phyloP scores from a whole-genome alignment of 768 basidiomycete species.

The Austroboletus eburneus region DNA sequence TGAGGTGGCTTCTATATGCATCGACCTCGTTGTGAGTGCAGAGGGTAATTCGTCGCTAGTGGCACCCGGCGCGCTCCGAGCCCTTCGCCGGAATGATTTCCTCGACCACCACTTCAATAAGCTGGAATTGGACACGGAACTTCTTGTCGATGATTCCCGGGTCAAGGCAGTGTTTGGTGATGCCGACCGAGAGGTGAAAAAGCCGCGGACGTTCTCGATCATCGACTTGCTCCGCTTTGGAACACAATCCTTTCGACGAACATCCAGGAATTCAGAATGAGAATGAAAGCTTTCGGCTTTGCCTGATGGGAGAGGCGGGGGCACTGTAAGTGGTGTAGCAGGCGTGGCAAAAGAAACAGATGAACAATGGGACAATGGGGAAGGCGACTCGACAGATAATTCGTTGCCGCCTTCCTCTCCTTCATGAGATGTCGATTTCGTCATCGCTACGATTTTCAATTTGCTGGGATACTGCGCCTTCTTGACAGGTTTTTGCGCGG shows the following conservation, averaged over 20 bases:
- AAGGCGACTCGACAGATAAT: constrained; percentile 28
- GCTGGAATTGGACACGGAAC: constrained; percentile 28
- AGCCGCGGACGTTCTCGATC: constrained; percentile 57
- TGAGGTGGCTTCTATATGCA: constrained; percentile 13
- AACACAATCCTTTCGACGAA: constrained; percentile 18
- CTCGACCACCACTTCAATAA: constrained; percentile 48
- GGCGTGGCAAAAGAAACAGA: constrained; percentile 29
- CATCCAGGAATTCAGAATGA: constrained; percentile 28
- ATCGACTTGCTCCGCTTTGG: constrained; percentile 51
- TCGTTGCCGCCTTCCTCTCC: constrained; percentile 25
- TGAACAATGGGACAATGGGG: constrained; percentile 39
- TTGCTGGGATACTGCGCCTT: constrained; percentile 24
- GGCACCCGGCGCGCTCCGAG: constrained; percentile 49
- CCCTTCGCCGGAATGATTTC: constrained; percentile 46
- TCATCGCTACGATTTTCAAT: constrained; percentile 26
- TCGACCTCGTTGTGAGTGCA: constrained; percentile 23
- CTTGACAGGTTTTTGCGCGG: constrained; percentile 10
- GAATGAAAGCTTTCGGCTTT: constrained; percentile 13
- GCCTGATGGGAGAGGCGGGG: constrained; percentile 11
- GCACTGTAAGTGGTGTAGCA: constrained; percentile 18
- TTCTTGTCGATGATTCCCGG: constrained; percentile 24
- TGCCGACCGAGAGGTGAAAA: constrained; percentile 49
- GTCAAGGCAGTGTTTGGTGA: constrained; percentile 36
- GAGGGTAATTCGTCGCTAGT: constrained; percentile 29
- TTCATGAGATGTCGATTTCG: constrained; percentile 19